Evolutionary conservation across 495 filamentous ascomycete genomes (phyloP), one percentile per base, ranked within the genome.

Genomic region (Aspergillus affinis): DNA sequence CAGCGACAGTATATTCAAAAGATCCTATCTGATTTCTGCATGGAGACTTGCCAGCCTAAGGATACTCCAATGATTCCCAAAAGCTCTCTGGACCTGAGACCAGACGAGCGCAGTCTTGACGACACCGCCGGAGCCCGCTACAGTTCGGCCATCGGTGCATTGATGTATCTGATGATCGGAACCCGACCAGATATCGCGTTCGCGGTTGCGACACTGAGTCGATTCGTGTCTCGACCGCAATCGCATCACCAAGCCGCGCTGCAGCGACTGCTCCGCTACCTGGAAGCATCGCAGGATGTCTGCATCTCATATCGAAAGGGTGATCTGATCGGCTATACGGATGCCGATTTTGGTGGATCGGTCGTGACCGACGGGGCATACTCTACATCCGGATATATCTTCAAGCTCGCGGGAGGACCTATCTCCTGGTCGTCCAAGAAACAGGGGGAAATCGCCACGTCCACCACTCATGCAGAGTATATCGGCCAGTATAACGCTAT

Each of bases 401-500:
- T 51, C 26, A 51, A 51, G 13, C 49, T 51, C 23, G 49, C 49
- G 10, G 49, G 49, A 51, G 49, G 49, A 27, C 49, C 49, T 19
- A 51, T 51, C 49, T 51, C 49, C 49, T 51, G 21, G 21, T 51
- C 49, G 23, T 51, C 49, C 49, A 51, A 64, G 18, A 64, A 56
- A 55, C 46, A 65, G 63, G 59, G 54, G 55, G 59, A 58, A 61
- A 23, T 61, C 9, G 55, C 63, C 47, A 62, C 55, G 27, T 65
- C 59, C 41, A 61, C 63, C 2, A 65, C 63, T 52, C 51, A 65
- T 49, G 58, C 59, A 13, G 55, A 63, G 49, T 63, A 59, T 48
- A 63, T 63, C 44, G 55, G 61, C 7, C 56, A 54, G 10, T 56
- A 63, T 44, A 63, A 63, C 48, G 47, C 61, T 15, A 58, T 63